phyloP scores from a whole-genome alignment of 768 basidiomycete genomes.

The Mycena metata region DNA sequence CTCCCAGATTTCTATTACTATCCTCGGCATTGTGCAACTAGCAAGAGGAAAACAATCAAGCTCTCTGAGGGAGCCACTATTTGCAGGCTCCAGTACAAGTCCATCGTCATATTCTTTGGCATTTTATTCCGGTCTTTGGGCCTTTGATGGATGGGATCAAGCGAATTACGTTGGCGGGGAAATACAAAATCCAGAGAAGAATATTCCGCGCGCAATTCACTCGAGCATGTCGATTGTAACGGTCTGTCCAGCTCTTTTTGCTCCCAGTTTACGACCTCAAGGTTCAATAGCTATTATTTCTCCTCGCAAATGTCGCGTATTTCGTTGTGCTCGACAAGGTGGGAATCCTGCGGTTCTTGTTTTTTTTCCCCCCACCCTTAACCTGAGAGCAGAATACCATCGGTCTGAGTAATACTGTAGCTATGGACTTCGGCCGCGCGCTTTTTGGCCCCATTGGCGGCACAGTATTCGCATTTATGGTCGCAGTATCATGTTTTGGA shows the following conservation, averaged over 20 bases:
- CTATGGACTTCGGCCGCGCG: constrained; percentile 91
- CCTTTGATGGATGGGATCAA: constrained; percentile 97
- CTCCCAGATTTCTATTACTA: constrained; percentile 73
- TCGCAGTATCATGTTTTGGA: constrained; percentile 95
- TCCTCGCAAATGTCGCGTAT: constrained; percentile 90
- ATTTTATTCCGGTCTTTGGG: constrained; percentile 95
- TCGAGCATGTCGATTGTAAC: constrained; percentile 89
- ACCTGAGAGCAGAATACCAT: constrained; percentile 64
- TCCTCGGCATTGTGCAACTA: constrained; percentile 85
- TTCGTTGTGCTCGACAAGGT: constrained; percentile 94
- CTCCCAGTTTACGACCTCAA: constrained; percentile 17
- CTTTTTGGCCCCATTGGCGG: constrained; percentile 92
- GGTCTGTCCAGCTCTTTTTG: constrained; percentile 55
- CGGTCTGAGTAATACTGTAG: constrained; percentile 86
- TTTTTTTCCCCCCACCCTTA: constrained; percentile 5
- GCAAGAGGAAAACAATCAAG: constrained; percentile 77
- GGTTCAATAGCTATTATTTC: constrained; percentile 71
- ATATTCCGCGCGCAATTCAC: constrained; percentile 91
- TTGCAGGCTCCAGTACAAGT: constrained; percentile 79
- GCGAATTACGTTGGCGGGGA: constrained; percentile 93
- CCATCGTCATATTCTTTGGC: constrained; percentile 93
- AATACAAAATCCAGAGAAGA: constrained; percentile 84
- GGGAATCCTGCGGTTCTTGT: constrained; percentile 18
- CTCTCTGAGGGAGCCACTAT: constrained; percentile 77
- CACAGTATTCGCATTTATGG: constrained; percentile 88